These are phyloP conservation scores for Eragrostis nindensis DNA, from an alignment of 176 grass and related monocot genomes.

Conservation along the genomic window DNA sequence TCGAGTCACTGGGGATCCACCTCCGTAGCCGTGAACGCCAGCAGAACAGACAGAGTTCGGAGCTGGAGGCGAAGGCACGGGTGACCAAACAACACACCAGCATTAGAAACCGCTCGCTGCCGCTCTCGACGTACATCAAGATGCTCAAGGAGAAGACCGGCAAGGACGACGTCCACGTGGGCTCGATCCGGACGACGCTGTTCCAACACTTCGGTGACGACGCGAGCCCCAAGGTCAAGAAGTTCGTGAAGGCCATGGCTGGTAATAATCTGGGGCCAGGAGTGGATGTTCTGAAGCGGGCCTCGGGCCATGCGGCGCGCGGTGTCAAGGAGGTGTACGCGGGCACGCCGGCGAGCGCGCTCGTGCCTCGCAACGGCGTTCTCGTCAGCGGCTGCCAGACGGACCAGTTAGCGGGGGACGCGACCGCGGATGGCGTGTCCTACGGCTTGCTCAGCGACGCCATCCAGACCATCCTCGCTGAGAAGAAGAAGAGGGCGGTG, in stretches of 20 bases:
- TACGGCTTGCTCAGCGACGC: conserved; percentile 90
- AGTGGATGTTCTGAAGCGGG: not conserved
- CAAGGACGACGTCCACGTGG: conserved; percentile 72
- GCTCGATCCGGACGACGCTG: conserved; percentile 77
- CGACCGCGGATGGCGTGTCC: conserved; percentile 54
- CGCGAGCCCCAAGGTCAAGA: conserved; percentile 87
- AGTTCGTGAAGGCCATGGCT: conserved; percentile 74
- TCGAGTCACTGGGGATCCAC: conserved; percentile 51
- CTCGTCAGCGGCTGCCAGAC: conserved; percentile 93
- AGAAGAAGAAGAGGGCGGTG: conserved; percentile 37
- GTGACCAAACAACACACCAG: not conserved
- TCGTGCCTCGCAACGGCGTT: conserved; percentile 40
- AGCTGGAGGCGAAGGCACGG: not conserved
- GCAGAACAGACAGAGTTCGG: not conserved
- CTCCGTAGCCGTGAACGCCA: conserved; percentile 20
- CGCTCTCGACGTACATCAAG: conserved; percentile 67
- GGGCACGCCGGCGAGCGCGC: conserved; percentile 30
- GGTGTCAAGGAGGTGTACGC: conserved; percentile 59
- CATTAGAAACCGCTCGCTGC: conserved; percentile 61
- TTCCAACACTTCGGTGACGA: conserved; percentile 80
- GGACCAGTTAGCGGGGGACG: conserved; percentile 81
- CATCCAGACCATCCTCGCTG: conserved; percentile 69
- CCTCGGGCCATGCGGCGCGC: conserved; percentile 45
- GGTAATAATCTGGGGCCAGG: conserved; percentile 20
- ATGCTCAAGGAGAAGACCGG: conserved; percentile 81